Percentiles rank a stretch among this genome's conserved stretches.
phyloP scores from a whole-genome alignment of 805 yeast species.

The Barnettozyma wickerhamii region DNA sequence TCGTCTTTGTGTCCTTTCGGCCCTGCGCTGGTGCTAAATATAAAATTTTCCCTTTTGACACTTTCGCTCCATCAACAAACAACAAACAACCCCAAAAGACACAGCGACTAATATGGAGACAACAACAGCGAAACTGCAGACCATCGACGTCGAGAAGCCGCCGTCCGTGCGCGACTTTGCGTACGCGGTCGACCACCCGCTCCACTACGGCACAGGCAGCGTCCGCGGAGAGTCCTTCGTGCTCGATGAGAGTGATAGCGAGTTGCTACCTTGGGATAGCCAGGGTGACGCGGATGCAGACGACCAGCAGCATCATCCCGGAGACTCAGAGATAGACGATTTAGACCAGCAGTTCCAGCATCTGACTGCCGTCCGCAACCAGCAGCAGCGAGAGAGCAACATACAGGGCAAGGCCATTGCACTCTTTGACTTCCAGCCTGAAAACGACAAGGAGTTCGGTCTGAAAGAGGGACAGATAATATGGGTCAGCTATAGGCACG shows the following conservation, averaged over 20 bases:
- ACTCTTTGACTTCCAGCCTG: conserved; percentile 84
- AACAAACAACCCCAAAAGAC: background rate
- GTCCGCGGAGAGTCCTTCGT: conserved; percentile 25
- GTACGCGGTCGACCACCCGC: conserved; percentile 62
- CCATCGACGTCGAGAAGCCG: conserved; percentile 6
- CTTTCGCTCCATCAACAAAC: background rate
- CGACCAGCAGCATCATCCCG: conserved; percentile 15
- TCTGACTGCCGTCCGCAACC: too few species aligned
- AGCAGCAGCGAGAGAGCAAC: conserved; percentile 7
- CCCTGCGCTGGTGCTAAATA: background rate
- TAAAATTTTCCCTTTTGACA: background rate
- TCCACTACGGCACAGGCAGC: conserved; percentile 55
- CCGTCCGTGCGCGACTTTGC: conserved; percentile 77
- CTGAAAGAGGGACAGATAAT: conserved; percentile 77
- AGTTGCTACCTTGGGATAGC: conserved; percentile 15
- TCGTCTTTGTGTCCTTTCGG: background rate
- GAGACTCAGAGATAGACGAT: conserved; percentile 16
- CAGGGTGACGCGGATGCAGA: conserved; percentile 18
- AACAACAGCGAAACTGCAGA: conserved; percentile 5
- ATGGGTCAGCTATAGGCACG: conserved; percentile 86
- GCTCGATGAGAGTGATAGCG: conserved; percentile 3
- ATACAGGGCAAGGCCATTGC: conserved; percentile 73
- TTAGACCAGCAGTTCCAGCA: too few species aligned
- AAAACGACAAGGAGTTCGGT: conserved; percentile 87
- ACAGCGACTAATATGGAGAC: background rate